These are phyloP conservation scores for Carex scoparia DNA, from an alignment of 176 grass and related monocot species.

Conservation along the genomic window DNA sequence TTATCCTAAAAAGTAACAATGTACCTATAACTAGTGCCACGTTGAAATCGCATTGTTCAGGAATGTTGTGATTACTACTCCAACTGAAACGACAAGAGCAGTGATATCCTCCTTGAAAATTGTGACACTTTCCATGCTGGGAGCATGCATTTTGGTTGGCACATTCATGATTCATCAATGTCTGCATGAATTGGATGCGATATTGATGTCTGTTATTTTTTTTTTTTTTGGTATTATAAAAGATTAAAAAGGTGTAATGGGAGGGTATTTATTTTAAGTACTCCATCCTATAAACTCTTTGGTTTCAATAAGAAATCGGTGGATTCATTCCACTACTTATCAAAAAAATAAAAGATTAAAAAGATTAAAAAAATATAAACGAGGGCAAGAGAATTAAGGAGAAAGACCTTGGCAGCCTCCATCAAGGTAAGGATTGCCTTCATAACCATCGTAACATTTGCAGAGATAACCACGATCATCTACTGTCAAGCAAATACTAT, in stretches of 20 bases:
- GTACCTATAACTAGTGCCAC: background rate
- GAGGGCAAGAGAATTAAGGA: background rate
- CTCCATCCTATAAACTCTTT: too few relatives aligned
- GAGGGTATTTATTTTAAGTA: too few relatives aligned
- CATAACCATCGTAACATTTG: background rate
- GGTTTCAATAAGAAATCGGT: too few relatives aligned
- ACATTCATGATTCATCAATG: slow-evolving; percentile 18
- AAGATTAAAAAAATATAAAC: background rate
- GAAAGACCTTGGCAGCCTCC: slow-evolving; percentile 24
- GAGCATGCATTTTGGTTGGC: slow-evolving; percentile 2
- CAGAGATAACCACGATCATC: background rate
- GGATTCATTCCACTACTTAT: too few relatives aligned
- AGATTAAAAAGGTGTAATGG: too few relatives aligned
- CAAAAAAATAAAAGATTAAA: too few relatives aligned
- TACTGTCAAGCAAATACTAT: background rate
- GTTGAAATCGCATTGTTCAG: background rate
- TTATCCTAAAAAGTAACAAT: background rate
- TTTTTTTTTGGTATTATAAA: too few relatives aligned
- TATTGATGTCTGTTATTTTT: background rate
- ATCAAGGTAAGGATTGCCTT: slow-evolving; percentile 11
- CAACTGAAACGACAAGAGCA: slow-evolving; percentile 3
- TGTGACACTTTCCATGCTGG: background rate
- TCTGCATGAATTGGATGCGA: background rate
- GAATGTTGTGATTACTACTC: background rate
- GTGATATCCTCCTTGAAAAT: background rate